A percentile compares a stretch with the other conserved stretches of the same genome.
These are phyloP conservation scores for Neurospora terricola DNA, from an alignment of 495 filamentous ascomycete genomes.

Conservation along the genomic window DNA sequence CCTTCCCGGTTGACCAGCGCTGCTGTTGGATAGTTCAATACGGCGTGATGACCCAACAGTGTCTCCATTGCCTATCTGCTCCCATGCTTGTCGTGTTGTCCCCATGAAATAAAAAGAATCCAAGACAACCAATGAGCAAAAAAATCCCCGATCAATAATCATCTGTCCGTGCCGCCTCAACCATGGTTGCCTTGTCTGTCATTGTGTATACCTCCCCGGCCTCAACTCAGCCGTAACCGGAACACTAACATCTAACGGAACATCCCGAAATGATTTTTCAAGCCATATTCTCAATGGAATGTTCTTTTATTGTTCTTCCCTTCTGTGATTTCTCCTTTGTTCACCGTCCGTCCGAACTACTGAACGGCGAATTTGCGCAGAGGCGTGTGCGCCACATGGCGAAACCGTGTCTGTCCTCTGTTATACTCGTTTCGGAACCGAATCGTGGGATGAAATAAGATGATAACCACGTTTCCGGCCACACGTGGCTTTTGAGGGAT, in stretches of 20 bases:
- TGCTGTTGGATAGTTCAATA: background rate
- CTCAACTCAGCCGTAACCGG: background rate
- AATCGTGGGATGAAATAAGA: background rate
- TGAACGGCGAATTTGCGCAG: background rate
- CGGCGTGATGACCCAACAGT: background rate
- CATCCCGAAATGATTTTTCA: background rate
- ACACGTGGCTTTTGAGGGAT: background rate
- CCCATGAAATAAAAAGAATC: background rate
- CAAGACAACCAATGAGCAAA: background rate
- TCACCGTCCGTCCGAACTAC: background rate
- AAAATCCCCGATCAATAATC: background rate
- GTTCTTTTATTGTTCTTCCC: background rate
- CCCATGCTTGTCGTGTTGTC: background rate
- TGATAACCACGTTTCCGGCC: background rate
- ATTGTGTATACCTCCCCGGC: background rate
- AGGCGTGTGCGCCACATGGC: background rate
- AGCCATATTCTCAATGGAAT: background rate
- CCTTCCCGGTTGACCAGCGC: background rate
- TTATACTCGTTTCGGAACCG: background rate
- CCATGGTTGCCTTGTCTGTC: background rate
- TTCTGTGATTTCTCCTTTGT: background rate
- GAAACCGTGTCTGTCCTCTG: background rate
- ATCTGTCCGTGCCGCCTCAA: background rate
- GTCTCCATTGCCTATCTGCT: background rate
- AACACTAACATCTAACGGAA: background rate